Base-by-base conservation (phyloP, 495 filamentous ascomycete species). In the Trichoderma gamsii region DNA sequence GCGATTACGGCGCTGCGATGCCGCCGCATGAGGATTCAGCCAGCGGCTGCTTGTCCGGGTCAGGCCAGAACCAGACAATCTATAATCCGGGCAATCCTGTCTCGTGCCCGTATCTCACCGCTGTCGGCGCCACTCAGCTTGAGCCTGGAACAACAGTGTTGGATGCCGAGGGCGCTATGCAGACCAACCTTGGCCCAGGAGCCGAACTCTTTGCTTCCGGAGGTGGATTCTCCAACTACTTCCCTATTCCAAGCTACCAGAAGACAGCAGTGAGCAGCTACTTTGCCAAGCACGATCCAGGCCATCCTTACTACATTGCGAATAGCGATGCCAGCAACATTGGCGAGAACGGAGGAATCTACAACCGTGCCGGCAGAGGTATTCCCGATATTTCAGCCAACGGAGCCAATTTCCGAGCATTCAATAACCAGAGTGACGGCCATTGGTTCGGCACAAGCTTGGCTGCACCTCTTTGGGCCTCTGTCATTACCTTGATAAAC, bases 151-250 rank as follows among this genome's bases (percentile, higher is more conserved):
- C 56, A 27, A 61, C 56, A 6, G 56, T 61, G 3, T 21, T 61
- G 16, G 56, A 61, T 32, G 56, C 56, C 3, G 56, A 61, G 56
- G 56, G 56, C 4, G 56, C 56, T 13, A 61, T 61, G 56, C 56
- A 61, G 25, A 61, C 56, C 16, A 61, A 61, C 13, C 56, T 61
- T 61, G 27, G 63, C 25, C 56, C 56, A 0, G 56, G 56, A 32
- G 56, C 56, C 12, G 56, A 61, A 16, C 71, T 79, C 61, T 83
- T 85, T 76, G 76, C 77, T 27, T 86, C 83, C 9, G 87, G 88
- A 27, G 87, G 89, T 44, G 88, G 88, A 15, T 91, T 91, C 76
- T 87, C 83, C 70, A 90, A 91, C 72, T 79, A 90, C 73, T 92
- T 87, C 76, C 72, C 78, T 25, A 74, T 81, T 12, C 87, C 89